Percentiles rank a stretch among this genome's conserved stretches.
Conservation (phyloP, 2,329 filamentous ascomycete species). For the Pseudogymnoascus sp. region DNA sequence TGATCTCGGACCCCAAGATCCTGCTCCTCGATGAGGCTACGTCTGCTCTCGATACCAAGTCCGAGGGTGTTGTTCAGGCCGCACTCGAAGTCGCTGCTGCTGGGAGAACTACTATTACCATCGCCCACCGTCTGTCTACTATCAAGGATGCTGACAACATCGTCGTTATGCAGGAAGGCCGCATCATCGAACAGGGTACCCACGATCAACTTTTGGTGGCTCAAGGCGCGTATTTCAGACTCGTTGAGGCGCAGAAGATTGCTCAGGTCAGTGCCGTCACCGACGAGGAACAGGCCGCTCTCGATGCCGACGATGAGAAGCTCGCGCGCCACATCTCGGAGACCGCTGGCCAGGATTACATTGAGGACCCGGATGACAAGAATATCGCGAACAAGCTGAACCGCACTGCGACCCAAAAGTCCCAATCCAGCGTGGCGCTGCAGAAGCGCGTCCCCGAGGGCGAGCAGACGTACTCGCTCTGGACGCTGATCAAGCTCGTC, state of each 20-base stretch:
- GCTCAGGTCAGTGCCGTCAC: slow-evolving; percentile 46
- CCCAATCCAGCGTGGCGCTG: slow-evolving; percentile 62
- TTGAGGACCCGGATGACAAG: slow-evolving; percentile 52
- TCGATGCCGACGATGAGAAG: slow-evolving; percentile 42
- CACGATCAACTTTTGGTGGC: slow-evolving; percentile 69
- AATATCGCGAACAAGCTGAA: slow-evolving; percentile 49
- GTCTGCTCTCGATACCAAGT: slow-evolving; percentile 86
- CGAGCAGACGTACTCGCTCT: slow-evolving; percentile 56
- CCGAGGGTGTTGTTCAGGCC: slow-evolving; percentile 87
- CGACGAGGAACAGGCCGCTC: slow-evolving; percentile 40
- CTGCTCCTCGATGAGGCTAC: slow-evolving; percentile 92
- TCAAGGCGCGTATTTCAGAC: slow-evolving; percentile 67
- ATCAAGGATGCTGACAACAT: slow-evolving; percentile 95
- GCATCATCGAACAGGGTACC: slow-evolving; percentile 86
- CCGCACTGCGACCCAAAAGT: slow-evolving; percentile 46
- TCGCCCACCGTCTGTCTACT: slow-evolving; percentile 89
- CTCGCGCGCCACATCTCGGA: slow-evolving; percentile 40
- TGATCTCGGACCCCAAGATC: slow-evolving; percentile 87
- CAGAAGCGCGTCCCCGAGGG: slow-evolving; percentile 43
- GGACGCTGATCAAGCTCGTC: slow-evolving; percentile 71
- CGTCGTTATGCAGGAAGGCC: slow-evolving; percentile 77
- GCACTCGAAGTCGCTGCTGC: slow-evolving; percentile 79
- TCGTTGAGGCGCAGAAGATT: slow-evolving; percentile 85
- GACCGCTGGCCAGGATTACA: slow-evolving; percentile 33
- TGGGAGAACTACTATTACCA: slow-evolving; percentile 89